Base-by-base conservation (phyloP, 805 yeast species). In the Brettanomyces sp. region DNA sequence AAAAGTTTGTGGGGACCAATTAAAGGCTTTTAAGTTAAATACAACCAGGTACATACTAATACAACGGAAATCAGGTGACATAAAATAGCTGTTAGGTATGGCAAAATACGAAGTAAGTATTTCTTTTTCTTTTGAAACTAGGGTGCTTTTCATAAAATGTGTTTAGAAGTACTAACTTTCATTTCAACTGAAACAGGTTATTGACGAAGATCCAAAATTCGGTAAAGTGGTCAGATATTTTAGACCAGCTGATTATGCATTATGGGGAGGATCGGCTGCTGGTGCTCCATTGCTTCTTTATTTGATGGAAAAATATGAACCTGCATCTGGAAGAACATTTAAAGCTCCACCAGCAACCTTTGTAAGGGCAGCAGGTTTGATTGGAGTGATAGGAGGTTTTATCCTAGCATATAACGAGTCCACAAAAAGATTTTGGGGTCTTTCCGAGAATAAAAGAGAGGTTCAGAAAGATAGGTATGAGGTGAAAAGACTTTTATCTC, bases 131-230 rank as follows among this genome's bases (percentile, higher is more conserved):
- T 45, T 41, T 9, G 22, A 18, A 18, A 18, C 18, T 18, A 18
- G 18, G 18, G 18, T 18, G 18, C 18, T 18, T 18, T 21, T 3
- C 39, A 9, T 21, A 18, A 9, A 22, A 30, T 8, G 18, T 30
- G 9, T 9, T 11, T 8, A 18, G 18, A 18, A 18, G 18, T 41
- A 41, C 43, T 41, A 32, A 38, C 46, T n/a, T 28, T 24, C 11
- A 7, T 9, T 28, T 28, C 32, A 9, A 7, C 11, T 28, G 7
- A 30, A 34, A 36, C 30, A 74, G 77, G 56, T 73, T 46, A 87
- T 86, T 56, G 95, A 86, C 60, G 71, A 76, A 44, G 95, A 86
- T 62, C 95, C 95, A 30, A 79, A 79, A 52, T 84, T 86, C 66
- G 58, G 62, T 36, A 73, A 85, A 49, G 95, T 87, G 30, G 80